A percentile compares a stretch with the other conserved stretches of the same genome.
These are phyloP conservation scores for Colletotrichum sp. DNA, from an alignment of 2,329 filamentous ascomycete species.

Conservation along the genomic window DNA sequence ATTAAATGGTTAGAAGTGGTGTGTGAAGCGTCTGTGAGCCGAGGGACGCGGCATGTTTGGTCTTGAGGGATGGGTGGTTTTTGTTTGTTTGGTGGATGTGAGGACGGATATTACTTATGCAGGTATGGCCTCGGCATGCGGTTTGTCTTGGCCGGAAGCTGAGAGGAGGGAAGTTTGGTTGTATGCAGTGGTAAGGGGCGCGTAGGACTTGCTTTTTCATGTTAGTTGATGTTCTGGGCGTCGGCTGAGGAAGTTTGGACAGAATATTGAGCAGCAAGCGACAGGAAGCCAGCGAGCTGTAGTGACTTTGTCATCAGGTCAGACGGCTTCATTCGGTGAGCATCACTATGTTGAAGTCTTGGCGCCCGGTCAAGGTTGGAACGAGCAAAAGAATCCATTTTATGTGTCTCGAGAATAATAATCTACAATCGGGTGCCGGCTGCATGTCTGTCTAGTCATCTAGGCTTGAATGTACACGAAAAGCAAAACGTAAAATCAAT, in stretches of 20 bases:
- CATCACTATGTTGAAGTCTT: neutral
- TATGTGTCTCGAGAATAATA: neutral
- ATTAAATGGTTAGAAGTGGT: neutral
- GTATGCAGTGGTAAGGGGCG: neutral
- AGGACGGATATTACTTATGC: neutral
- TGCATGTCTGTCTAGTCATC: neutral
- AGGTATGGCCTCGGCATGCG: neutral
- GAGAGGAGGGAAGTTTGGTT: neutral
- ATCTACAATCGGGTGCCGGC: neutral
- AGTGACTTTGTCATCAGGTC: neutral
- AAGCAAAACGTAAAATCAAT: neutral
- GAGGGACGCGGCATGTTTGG: neutral
- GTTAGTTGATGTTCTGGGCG: neutral
- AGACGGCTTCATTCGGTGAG: neutral
- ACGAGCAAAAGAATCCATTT: neutral
- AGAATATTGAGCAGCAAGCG: neutral
- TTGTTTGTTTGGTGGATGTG: neutral
- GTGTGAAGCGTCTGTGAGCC: neutral
- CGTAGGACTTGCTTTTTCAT: neutral
- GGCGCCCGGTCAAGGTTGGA: neutral
- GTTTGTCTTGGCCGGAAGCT: neutral
- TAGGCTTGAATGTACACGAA: neutral
- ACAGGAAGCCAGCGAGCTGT: neutral
- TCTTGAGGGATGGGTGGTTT: neutral
- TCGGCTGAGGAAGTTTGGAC: neutral